These are phyloP conservation scores for Volutella citrinella DNA, from an alignment of 2,329 filamentous ascomycete species.

Conservation along the genomic window DNA sequence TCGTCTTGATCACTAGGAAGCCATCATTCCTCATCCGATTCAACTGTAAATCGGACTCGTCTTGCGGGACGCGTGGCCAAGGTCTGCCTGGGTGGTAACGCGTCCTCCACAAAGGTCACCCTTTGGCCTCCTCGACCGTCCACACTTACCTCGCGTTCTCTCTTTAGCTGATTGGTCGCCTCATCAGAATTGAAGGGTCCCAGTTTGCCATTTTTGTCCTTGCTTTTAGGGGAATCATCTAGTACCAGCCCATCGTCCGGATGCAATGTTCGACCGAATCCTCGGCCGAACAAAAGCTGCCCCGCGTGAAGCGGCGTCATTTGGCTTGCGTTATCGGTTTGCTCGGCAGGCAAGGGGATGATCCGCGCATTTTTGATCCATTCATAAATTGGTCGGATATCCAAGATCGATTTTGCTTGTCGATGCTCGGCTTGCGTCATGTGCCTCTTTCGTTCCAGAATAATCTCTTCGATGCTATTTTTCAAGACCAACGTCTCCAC, in stretches of 20 bases:
- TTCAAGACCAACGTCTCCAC: constrained; percentile 84
- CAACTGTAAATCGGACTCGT: constrained; percentile 30
- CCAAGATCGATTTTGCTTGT: constrained; percentile 53
- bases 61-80: constrained; percentile 25
- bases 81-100: constrained; percentile 12
- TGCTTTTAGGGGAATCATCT: constrained; percentile 18
- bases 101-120: constrained; percentile 7
- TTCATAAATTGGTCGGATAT: constrained; percentile 55
- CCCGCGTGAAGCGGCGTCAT: constrained; percentile 45
- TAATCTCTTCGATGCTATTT: constrained; percentile 80
- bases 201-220: constrained; percentile 6
- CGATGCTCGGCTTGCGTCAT: constrained; percentile 70
- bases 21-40: constrained; percentile 17
- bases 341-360: constrained; percentile 27
- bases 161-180: constrained; percentile 22
- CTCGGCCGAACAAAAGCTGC: constrained; percentile 50
- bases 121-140: too few species aligned
- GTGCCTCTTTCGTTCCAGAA: constrained; percentile 67
- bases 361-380: constrained; percentile 57
- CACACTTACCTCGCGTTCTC: constrained; percentile 12
- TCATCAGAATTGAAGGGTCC: constrained; percentile 7
- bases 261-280: constrained; percentile 39
- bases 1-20: too few species aligned
- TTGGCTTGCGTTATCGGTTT: constrained; percentile 39
- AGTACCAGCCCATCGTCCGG: constrained; percentile 46